phyloP scores from a whole-genome alignment of 352 stramenopile species.

The Globisporangium yorkense region DNA sequence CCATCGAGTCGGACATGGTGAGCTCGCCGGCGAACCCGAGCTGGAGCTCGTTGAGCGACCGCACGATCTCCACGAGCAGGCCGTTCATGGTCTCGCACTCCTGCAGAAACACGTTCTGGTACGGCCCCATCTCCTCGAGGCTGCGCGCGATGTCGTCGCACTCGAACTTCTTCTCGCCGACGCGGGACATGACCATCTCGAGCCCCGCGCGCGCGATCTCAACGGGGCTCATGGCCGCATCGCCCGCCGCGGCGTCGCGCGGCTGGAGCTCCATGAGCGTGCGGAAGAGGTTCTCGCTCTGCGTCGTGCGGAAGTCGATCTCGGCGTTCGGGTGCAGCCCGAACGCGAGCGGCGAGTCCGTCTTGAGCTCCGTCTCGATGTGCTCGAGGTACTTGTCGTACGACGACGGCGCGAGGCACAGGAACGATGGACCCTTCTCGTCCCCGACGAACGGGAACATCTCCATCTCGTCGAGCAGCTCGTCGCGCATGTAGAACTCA shows the following conservation, averaged over 20 bases:
- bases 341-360: constrained; percentile 96
- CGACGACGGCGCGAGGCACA: constrained; percentile 92
- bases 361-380: constrained; percentile 95
- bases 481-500: constrained; percentile 98
- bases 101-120: constrained; percentile 97
- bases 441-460: constrained; percentile 97
- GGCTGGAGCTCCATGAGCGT: constrained; percentile 96
- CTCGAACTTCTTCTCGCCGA: constrained; percentile 97
- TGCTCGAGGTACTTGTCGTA: constrained; percentile 98
- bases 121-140: constrained; percentile 93
- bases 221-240: constrained; percentile 88
- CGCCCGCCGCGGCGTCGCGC: constrained; percentile 77
- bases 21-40: constrained; percentile 95
- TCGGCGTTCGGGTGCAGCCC: constrained; percentile 97
- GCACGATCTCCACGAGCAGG: constrained; percentile 92
- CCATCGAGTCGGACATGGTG: constrained; percentile 98
- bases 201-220: constrained; percentile 89
- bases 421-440: constrained; percentile 93
- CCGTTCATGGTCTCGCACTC: constrained; percentile 98
- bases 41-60: constrained; percentile 95
- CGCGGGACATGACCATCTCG: constrained; percentile 92
- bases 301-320: constrained; percentile 97
- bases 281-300: constrained; percentile 94
- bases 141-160: constrained; percentile 92
- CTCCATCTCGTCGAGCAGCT: constrained; percentile 97